These are phyloP conservation scores for Agrocybe pediades DNA, from an alignment of 768 basidiomycete genomes.

Conservation along the genomic window DNA sequence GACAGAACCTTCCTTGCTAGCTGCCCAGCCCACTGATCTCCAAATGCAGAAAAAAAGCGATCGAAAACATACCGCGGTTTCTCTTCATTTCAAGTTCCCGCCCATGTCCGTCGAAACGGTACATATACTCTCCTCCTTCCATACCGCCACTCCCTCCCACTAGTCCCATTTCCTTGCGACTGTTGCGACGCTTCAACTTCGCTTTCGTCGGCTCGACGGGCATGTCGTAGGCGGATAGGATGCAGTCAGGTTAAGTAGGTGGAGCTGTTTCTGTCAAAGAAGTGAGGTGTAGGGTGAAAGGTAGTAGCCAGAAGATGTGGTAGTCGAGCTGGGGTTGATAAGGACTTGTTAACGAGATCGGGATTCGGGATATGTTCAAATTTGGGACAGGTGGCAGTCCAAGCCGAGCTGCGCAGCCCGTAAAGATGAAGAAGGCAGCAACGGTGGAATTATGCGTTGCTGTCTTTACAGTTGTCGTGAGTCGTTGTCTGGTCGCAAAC, in stretches of 20 bases:
- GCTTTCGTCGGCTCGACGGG: conserved; percentile 56
- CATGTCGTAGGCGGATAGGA: conserved; percentile 36
- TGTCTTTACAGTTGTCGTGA: background rate
- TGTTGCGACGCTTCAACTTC: conserved; percentile 50
- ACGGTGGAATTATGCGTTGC: too few species aligned
- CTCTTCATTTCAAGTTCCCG: conserved; percentile 76
- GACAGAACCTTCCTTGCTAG: background rate
- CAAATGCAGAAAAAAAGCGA: background rate
- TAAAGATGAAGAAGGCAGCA: background rate
- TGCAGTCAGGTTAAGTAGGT: too few species aligned
- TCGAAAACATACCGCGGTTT: conserved; percentile 50
- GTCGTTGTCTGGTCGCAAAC: background rate
- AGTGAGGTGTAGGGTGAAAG: background rate
- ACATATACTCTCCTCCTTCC: conserved; percentile 11
- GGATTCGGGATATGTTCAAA: background rate
- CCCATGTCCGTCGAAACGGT: conserved; percentile 53
- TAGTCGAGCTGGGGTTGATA: background rate
- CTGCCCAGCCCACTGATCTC: background rate
- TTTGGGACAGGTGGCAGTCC: too few species aligned
- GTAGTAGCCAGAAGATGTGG: background rate
- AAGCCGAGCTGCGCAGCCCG: background rate
- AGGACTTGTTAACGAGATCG: background rate
- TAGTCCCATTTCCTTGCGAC: conserved; percentile 44
- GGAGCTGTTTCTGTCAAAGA: too few species aligned
- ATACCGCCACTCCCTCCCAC: conserved; percentile 28